Percentiles rank a stretch among this genome's conserved stretches.
These are phyloP conservation scores for Diatrype stigma DNA, from an alignment of 2,329 filamentous ascomycete species.

Conservation along the genomic window DNA sequence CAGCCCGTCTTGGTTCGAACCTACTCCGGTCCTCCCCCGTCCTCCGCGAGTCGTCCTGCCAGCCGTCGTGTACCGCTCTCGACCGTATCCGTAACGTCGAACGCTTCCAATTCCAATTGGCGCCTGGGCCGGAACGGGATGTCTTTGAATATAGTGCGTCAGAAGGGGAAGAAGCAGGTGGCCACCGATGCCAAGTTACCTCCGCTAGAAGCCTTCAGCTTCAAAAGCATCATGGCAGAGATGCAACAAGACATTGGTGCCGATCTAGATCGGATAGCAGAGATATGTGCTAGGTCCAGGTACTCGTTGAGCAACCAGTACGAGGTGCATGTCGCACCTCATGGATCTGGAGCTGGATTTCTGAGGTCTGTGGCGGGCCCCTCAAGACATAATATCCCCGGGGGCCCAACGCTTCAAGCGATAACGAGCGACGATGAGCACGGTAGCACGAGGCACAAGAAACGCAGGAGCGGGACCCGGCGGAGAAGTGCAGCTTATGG, in stretches of 20 bases:
- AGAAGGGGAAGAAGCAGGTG: conserved; percentile 36
- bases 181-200: conserved; percentile 44
- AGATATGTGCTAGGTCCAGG: conserved; percentile 61
- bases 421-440: conserved; percentile 55
- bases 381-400: conserved; percentile 24
- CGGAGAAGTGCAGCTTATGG: conserved; percentile 54
- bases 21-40: conserved; percentile 47
- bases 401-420: conserved; percentile 53
- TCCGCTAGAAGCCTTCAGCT: conserved; percentile 59
- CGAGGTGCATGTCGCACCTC: conserved; percentile 60
- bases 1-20: conserved; percentile 64
- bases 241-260: conserved; percentile 51
- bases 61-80: conserved; percentile 27
- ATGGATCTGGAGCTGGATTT: conserved; percentile 53
- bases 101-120: conserved; percentile 20
- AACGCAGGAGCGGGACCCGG: conserved; percentile 37
- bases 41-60: conserved; percentile 22
- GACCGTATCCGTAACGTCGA: conserved; percentile 19
- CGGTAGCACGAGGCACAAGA: conserved; percentile 31
- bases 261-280: conserved; percentile 61
- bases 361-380: conserved; percentile 24
- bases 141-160: conserved; percentile 39
- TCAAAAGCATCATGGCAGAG: conserved; percentile 60
- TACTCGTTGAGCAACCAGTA: conserved; percentile 66
- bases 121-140: conserved; percentile 34